phyloP scores from a whole-genome alignment of 306 rosid species.

The Vicia villosa region DNA sequence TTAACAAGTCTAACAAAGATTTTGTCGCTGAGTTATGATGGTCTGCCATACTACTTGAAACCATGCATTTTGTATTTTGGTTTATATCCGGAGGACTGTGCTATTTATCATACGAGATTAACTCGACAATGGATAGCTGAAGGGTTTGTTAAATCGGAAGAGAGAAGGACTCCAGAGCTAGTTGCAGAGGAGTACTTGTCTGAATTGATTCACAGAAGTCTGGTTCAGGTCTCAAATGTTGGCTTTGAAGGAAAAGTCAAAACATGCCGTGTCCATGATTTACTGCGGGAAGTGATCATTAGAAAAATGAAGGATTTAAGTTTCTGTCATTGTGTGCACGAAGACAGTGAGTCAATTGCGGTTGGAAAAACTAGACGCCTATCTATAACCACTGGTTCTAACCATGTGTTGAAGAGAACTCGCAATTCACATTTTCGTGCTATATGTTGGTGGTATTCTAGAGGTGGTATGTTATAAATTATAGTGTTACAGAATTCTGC shows the following conservation, averaged over 20 bases:
- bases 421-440: background rate
- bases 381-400: background rate
- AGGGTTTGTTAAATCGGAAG: background rate
- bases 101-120: background rate
- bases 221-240: background rate
- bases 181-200: conserved; percentile 7
- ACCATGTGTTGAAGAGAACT: background rate
- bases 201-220: background rate
- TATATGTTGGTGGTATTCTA: too few species aligned
- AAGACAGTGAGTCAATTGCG: background rate
- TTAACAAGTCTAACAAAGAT: conserved; percentile 8
- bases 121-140: background rate
- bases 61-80: conserved; percentile 18
- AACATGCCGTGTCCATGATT: background rate
- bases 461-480: too few species aligned
- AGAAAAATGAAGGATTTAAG: background rate
- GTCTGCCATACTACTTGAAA: conserved; percentile 5
- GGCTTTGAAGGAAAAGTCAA: background rate
- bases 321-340: background rate
- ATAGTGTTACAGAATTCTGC: too few species aligned
- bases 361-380: background rate
- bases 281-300: background rate
- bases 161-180: background rate
- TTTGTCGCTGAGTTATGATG: conserved; percentile 8
- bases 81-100: conserved; percentile 6